These are phyloP conservation scores for Xerocomellus intermedius DNA, from an alignment of 768 basidiomycete species.

Conservation along the genomic window DNA sequence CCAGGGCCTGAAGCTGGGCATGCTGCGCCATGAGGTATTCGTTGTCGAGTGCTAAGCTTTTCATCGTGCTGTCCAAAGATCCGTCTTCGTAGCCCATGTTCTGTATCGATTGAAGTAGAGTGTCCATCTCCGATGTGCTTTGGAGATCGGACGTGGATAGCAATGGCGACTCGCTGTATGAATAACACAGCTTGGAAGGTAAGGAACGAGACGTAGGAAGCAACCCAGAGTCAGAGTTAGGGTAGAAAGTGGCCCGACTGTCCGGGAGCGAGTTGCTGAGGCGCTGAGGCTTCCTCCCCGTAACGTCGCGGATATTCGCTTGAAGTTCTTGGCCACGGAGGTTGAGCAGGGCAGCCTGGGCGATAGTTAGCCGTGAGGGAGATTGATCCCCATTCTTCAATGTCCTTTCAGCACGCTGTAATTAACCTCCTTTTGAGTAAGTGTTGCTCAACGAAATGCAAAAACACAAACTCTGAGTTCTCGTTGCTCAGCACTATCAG, in stretches of 20 bases:
- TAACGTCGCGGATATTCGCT: constrained; percentile 4
- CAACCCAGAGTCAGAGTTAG: background rate
- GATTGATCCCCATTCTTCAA: constrained; percentile 61
- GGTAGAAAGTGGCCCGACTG: constrained; percentile 1
- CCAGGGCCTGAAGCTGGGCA: constrained; percentile 22
- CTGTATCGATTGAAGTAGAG: constrained; percentile 37
- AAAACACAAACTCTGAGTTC: constrained; percentile 61
- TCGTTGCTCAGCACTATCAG: constrained; percentile 74
- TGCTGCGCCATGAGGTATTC: constrained; percentile 21
- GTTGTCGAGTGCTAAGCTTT: constrained; percentile 12
- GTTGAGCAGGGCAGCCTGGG: constrained; percentile 75
- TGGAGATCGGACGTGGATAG: constrained; percentile 13
- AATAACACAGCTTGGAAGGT: constrained; percentile 20
- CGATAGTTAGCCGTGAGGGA: constrained; percentile 68
- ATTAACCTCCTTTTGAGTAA: constrained; percentile 3
- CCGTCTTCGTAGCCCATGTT: constrained; percentile 21
- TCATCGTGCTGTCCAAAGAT: constrained; percentile 11
- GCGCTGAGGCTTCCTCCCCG: constrained; percentile 12
- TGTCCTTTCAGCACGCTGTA: constrained; percentile 60
- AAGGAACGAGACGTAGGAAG: constrained; percentile 20
- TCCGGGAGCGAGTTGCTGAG: constrained; percentile 2
- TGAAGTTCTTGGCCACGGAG: constrained; percentile 63
- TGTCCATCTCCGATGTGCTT: constrained; percentile 40
- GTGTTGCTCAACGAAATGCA: background rate
- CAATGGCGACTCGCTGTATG: constrained; percentile 17